Evolutionary conservation across 208 protist species (phyloP).

Genomic region (Acanthamoeba divionensis): DNA sequence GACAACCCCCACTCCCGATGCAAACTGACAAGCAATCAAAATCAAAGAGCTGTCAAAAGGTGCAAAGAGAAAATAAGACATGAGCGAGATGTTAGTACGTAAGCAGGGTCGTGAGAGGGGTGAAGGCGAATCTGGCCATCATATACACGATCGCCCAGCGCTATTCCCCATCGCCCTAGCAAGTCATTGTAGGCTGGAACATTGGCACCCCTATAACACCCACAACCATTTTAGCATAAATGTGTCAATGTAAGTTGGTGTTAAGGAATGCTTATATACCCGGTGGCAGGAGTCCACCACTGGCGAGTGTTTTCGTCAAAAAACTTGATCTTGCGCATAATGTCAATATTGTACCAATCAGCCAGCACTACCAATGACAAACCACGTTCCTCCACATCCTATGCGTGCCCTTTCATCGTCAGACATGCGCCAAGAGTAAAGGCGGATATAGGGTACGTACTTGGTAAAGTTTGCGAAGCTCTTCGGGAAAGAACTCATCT

Average conservation of each 20-base stretch:
- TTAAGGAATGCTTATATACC: not conserved
- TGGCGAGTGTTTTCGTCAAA: constrained; percentile 87
- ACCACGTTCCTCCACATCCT: constrained; percentile 81
- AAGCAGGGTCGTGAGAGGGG: not conserved
- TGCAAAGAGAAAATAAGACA: constrained; percentile 5
- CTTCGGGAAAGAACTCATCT: constrained; percentile 80
- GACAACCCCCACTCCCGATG: constrained; percentile 63
- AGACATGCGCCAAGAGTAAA: not conserved
- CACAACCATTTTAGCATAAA: not conserved
- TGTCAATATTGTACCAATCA: constrained; percentile 88
- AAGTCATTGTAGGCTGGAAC: constrained; percentile 89
- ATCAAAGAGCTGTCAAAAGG: not conserved
- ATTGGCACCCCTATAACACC: constrained; percentile 79
- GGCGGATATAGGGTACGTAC: not conserved
- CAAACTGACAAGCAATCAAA: not conserved
- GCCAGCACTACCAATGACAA: constrained; percentile 87
- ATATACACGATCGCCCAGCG: constrained; percentile 71
- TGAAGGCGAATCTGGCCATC: constrained; percentile 59
- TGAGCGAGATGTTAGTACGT: not conserved
- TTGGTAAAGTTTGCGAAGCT: constrained; percentile 77
- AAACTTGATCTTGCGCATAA: constrained; percentile 85
- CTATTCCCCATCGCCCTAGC: constrained; percentile 79
- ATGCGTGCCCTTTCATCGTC: not conserved
- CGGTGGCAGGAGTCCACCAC: constrained; percentile 81
- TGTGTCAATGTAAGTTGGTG: not conserved